Percentiles rank a stretch among this genome's conserved stretches.
phyloP scores from a whole-genome alignment of 176 grass and related monocot genomes.

The Dendrocalamus sinicus region DNA sequence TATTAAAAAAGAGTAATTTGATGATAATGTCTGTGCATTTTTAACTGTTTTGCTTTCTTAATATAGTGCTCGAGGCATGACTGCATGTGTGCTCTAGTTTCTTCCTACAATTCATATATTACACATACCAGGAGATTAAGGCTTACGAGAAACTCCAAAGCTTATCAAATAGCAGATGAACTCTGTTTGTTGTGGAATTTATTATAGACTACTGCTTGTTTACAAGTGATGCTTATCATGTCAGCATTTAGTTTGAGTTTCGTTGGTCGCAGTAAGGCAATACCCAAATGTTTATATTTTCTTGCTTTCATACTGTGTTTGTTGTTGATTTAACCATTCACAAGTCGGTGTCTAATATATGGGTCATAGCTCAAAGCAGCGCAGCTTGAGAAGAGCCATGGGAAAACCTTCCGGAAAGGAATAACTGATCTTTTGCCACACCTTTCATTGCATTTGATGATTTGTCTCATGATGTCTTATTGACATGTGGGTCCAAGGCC shows the following conservation, averaged over 20 bases:
- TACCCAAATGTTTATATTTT: neutral
- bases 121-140: neutral
- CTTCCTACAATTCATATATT: neutral
- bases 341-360: neutral
- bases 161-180: neutral
- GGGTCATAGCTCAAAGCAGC: no score
- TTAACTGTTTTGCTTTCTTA: neutral
- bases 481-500: no score
- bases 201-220: neutral
- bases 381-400: no score
- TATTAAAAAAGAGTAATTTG: neutral
- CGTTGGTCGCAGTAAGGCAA: neutral
- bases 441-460: no score
- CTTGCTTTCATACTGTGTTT: neutral
- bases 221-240: neutral
- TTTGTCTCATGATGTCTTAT: no score
- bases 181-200: neutral
- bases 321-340: neutral
- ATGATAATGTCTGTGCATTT: neutral
- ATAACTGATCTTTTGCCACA: no score
- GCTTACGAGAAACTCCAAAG: neutral
- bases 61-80: neutral
- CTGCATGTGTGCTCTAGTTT: neutral
- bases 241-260: neutral
- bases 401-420: no score